These are phyloP conservation scores for Beauveria sp. DNA, from an alignment of 2,329 filamentous ascomycete species.

Conservation along the genomic window DNA sequence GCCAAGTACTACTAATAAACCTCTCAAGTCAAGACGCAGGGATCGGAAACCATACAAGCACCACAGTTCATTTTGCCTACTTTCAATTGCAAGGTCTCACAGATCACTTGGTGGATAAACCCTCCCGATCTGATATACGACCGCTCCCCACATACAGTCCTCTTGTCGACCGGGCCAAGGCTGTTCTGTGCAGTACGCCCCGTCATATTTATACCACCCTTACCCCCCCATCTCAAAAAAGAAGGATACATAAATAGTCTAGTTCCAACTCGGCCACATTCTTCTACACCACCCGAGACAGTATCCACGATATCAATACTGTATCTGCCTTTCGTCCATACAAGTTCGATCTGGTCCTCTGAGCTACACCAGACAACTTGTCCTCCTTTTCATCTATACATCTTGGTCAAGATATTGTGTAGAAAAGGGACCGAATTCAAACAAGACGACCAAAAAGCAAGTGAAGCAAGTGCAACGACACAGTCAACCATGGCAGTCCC, in stretches of 20 bases:
- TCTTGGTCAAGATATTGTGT: not conserved
- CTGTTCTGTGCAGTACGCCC: not conserved
- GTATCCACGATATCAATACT: not conserved
- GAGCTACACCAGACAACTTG: not conserved
- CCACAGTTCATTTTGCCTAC: not conserved
- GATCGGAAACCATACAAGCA: not conserved
- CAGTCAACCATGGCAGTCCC: constrained; percentile 16
- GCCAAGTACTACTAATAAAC: not conserved
- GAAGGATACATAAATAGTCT: not conserved
- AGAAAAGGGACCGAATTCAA: not conserved
- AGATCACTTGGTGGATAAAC: constrained; percentile 10
- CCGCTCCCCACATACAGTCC: not conserved
- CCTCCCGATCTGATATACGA: constrained; percentile 7
- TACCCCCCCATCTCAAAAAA: constrained; percentile 18
- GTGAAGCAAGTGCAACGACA: not conserved
- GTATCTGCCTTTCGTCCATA: not conserved
- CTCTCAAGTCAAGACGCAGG: not conserved
- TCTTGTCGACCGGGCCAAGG: not conserved
- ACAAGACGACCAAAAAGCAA: not conserved
- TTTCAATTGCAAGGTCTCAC: not conserved
- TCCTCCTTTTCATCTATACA: not conserved
- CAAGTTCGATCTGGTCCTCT: not conserved
- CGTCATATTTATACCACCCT: constrained; percentile 11
- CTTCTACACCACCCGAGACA: not conserved
- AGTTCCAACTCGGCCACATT: not conserved